Evolutionary conservation across 148 eudicot genomes (phyloP).

Genomic region (Oxyria digyna): DNA sequence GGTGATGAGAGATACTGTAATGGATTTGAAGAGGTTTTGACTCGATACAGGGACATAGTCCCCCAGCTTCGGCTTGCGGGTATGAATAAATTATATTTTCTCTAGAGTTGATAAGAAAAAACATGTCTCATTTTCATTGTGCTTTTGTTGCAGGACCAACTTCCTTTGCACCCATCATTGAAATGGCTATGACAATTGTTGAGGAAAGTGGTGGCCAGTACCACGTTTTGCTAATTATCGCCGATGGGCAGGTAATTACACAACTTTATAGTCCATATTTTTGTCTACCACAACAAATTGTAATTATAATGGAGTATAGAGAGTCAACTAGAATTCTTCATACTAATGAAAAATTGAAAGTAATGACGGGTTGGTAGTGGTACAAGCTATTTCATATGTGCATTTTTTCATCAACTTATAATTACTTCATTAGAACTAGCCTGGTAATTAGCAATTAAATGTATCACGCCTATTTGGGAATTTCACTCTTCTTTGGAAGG

Average conservation of each 20-base stretch:
- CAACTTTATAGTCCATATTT: neutral
- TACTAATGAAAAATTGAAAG: no score
- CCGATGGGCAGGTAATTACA: conserved; percentile 81
- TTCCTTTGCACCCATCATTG: conserved; percentile 86
- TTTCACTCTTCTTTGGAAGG: no score
- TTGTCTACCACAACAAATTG: neutral
- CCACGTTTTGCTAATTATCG: conserved; percentile 81
- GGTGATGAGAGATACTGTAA: conserved; percentile 59
- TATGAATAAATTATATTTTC: neutral
- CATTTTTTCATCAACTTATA: no score
- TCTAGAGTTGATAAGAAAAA: no score
- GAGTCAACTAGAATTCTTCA: neutral
- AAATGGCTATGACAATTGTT: conserved; percentile 86
- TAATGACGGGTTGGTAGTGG: neutral
- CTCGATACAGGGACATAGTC: conserved; percentile 58
- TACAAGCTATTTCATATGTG: neutral
- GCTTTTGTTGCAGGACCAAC: conserved; percentile 54
- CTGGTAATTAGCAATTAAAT: neutral
- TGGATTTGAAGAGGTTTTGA: conserved; percentile 87
- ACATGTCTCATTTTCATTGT: neutral
- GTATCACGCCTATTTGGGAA: neutral
- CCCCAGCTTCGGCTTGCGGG: conserved; percentile 83
- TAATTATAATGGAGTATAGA: neutral
- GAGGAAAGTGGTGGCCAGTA: conserved; percentile 93
- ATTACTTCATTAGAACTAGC: neutral